These are phyloP conservation scores for Cardamine occulta DNA, from an alignment of 345 rosid species.

Conservation along the genomic window DNA sequence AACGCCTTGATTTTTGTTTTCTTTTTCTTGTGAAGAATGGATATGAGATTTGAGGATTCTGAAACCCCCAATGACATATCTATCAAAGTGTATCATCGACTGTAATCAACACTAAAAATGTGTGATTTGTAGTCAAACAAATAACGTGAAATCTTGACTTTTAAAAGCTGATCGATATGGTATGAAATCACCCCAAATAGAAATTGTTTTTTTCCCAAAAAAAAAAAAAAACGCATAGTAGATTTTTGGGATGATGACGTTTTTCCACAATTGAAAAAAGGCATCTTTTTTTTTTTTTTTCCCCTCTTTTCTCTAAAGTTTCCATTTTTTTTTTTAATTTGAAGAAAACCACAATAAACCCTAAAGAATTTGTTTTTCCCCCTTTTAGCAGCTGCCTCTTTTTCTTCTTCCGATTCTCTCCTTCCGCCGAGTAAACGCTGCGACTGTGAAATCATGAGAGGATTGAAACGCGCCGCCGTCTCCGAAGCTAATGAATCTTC, in stretches of 20 bases:
- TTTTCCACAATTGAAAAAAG: conserved; percentile 13
- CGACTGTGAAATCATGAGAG: conserved; percentile 56
- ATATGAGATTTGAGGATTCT: neutral
- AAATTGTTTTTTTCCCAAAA: neutral
- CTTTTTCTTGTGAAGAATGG: neutral
- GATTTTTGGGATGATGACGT: neutral
- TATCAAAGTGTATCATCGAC: neutral
- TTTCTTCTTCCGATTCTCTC: neutral
- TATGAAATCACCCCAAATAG: neutral
- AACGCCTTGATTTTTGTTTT: neutral
- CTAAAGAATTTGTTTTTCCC: conserved; percentile 34
- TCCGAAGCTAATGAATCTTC: conserved; percentile 61
- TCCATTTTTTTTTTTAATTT: neutral
- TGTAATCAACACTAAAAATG: neutral
- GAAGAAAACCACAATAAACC: conserved; percentile 46
- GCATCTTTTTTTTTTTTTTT: conserved; percentile 16
- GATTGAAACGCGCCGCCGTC: conserved; percentile 65
- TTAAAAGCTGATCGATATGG: neutral
- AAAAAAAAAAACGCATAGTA: neutral
- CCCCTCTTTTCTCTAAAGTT: conserved; percentile 19
- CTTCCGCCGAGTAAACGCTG: conserved; percentile 27
- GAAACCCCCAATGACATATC: neutral
- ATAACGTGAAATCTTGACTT: neutral
- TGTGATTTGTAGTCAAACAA: neutral
- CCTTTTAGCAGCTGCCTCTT: conserved; percentile 29